Base-by-base conservation (phyloP, 2,329 filamentous ascomycete species). In the Clonostachys rosea region DNA sequence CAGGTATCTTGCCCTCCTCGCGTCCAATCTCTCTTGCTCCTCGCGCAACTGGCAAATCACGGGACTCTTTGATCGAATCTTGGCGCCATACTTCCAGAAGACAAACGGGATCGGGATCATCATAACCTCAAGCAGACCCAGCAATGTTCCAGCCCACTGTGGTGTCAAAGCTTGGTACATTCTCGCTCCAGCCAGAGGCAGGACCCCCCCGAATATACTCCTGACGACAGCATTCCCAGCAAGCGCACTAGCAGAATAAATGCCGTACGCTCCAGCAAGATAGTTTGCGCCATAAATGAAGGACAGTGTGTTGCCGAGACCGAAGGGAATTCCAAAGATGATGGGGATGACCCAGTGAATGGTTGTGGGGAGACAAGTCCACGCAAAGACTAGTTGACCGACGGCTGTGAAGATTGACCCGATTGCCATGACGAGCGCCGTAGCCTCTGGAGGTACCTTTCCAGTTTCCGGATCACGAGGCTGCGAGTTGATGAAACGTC, bases 251-350 rank as follows among this genome's bases (percentile, higher is more conserved):
- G 90, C 89, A 2, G 89, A 84, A 60, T 91, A 95, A 55, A 94
- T 86, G 5, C 85, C 85, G 55, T 95, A 95, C 7, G 83, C 81
- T 43, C 86, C 78, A 0, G 89, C 87, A 5, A 95, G 70, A 61
- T 95, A 95, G 57, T 90, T 94, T 6, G 78, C 81, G 0, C 84
- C 81, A 59, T 95, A 94, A 59, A 95, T 91, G 68, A 95, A 95
- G 36, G 88, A 82, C 4, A 83, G 75, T 9, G 80, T 84, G 57
- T 92, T 94, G 0, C 89, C 89, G 0, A 79, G 75, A 10, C 89
- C 89, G 56, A 94, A 95, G 0, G 86, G 86, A 6, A 95, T 78
- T 1, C 89, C 89, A 2, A 89, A 89, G 1, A 88, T 70, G 43
- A 95, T 85, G 2, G 89, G 86, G 17, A 82, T 74, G n/a, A 90